These are phyloP conservation scores for Fusarium sp. DNA, from an alignment of 2,329 filamentous ascomycete genomes.

Conservation along the genomic window DNA sequence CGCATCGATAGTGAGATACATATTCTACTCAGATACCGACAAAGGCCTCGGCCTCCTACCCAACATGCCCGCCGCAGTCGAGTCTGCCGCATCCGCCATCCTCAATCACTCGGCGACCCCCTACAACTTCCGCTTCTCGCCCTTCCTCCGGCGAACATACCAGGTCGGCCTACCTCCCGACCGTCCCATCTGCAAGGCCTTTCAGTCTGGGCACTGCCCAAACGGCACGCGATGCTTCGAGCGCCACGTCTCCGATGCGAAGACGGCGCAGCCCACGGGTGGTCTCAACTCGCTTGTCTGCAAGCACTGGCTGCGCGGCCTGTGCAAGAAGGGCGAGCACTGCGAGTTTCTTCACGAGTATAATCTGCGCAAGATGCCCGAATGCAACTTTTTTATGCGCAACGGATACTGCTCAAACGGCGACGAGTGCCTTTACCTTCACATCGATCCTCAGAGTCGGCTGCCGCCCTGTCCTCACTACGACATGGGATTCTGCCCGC, in stretches of 20 bases:
- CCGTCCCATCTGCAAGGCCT: conserved; percentile 87
- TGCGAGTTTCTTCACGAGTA: conserved; percentile 99
- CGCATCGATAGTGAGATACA: not conserved
- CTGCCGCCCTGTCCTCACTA: conserved; percentile 89
- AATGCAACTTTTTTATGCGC: conserved; percentile 95
- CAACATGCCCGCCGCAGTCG: conserved; percentile 48
- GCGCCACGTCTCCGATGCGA: conserved; percentile 71
- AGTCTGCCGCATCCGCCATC: conserved; percentile 57
- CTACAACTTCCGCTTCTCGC: conserved; percentile 85
- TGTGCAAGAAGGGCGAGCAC: conserved; percentile 96
- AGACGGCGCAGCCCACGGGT: conserved; percentile 52
- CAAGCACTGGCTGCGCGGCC: conserved; percentile 97
- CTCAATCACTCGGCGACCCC: conserved; percentile 66
- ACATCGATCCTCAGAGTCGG: conserved; percentile 86
- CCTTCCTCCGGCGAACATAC: conserved; percentile 86
- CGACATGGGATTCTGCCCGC: conserved; percentile 92
- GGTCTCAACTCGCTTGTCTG: conserved; percentile 89
- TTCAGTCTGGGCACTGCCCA: conserved; percentile 87
- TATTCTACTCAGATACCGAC: not conserved
- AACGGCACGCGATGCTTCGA: conserved; percentile 87
- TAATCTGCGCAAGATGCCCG: conserved; percentile 97
- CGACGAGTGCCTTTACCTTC: conserved; percentile 94
- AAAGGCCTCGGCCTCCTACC: conserved; percentile 24
- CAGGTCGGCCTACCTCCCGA: conserved; percentile 85
- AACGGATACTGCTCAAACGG: conserved; percentile 97